Evolutionary conservation across 2,329 filamentous ascomycete species (phyloP), one percentile per base, ranked within the genome.

Genomic region (Monilinia laxa): DNA sequence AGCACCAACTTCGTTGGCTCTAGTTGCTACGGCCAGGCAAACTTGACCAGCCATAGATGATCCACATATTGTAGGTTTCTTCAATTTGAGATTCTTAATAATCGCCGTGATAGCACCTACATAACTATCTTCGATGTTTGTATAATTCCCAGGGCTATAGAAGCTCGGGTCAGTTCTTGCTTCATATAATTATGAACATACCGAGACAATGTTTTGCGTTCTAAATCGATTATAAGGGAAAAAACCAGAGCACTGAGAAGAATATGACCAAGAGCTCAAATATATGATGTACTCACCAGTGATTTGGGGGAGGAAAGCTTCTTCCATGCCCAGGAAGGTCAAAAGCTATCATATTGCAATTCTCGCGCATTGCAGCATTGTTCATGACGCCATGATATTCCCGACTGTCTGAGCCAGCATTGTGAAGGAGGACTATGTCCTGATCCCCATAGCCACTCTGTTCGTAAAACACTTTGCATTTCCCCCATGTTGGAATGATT

Each of bases 361-460:
- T 80, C 72, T 81, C 78, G 25, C 78, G 76, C 80, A 82, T 82
- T 16, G 76, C 74, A 38, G 74, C 66, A 65, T 83, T 77, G 65
- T 83, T 83, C 80, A 84, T 80, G 2, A 84, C 81, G 25, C 81
- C 81, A 63, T 84, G 82, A 63, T 83, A 83, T 70, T 83, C 81
- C 38, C 81, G 73, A 38, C 77, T 76, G 68, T 84, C 82, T 59
- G 78, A 79, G 3, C 81, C 81, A 18, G 80, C 80, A 0, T 80
- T 81, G 68, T 82, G 80, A 6, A 80, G 71, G 69, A 82, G 81
- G 25, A 78, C 70, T 35, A 84, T 81, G 35, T 78, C 77, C 65
- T 82, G 79, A 25, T 79, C 76, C 1, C 82, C 82, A 3, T 77
- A 78, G 9, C 82, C 81, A 6, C 80, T 76, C 31, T 75, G 77